Evolutionary conservation across 306 rosid species (phyloP).

Genomic region (Benincasa hispida): DNA sequence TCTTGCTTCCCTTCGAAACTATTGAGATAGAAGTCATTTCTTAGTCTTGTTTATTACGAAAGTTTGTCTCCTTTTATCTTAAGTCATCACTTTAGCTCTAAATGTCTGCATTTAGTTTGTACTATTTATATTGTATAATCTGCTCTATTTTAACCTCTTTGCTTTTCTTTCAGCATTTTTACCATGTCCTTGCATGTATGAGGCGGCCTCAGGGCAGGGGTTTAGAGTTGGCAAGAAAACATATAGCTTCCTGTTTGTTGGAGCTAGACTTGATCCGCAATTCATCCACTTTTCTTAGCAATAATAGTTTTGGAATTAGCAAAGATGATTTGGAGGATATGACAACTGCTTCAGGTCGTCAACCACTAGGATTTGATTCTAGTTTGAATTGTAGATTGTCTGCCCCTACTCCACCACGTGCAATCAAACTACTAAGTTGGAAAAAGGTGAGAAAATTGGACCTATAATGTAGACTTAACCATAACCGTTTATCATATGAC

Average conservation of each 20-base stretch:
- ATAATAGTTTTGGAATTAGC: slow-evolving; percentile 25
- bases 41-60: neutral
- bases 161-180: slow-evolving; percentile 68
- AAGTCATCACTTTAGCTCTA: neutral
- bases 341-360: slow-evolving; percentile 84
- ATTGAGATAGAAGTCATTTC: neutral
- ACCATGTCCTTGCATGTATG: slow-evolving; percentile 71
- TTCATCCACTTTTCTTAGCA: slow-evolving; percentile 62
- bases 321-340: slow-evolving; percentile 29
- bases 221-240: slow-evolving; percentile 88
- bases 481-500: slow-evolving; percentile 3
- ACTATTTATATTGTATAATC: neutral
- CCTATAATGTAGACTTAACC: neutral
- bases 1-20: neutral
- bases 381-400: slow-evolving; percentile 74
- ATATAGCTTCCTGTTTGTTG: slow-evolving; percentile 63
- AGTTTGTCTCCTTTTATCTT: neutral
- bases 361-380: slow-evolving; percentile 90
- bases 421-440: slow-evolving; percentile 70
- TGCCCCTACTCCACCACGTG: slow-evolving; percentile 94
- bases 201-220: slow-evolving; percentile 98
- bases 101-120: neutral
- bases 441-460: slow-evolving; percentile 35
- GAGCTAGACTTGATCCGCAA: slow-evolving; percentile 50
- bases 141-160: neutral